A percentile compares a stretch with the other conserved stretches of the same genome.
Evolutionary conservation across 176 grass and related monocot genomes (phyloP).

Genomic region (Areca catechu): DNA sequence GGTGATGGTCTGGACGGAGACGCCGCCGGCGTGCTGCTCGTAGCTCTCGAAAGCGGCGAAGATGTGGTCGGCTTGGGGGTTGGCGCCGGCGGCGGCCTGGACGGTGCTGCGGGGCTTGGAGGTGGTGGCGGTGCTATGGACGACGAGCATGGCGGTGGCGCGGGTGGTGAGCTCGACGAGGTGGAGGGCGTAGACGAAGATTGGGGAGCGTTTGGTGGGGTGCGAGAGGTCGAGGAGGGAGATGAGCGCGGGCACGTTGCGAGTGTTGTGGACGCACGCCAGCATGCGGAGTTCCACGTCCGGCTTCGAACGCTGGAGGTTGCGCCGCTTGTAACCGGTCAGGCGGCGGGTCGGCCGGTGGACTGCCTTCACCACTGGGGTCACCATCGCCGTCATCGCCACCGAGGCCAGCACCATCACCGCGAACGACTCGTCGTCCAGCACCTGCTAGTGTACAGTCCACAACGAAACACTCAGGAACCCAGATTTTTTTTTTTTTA

Average conservation of each 20-base stretch:
- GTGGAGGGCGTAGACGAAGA: conserved; percentile 46
- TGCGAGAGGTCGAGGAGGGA: conserved; percentile 36
- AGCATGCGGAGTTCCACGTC: conserved; percentile 51
- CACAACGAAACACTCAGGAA: not conserved
- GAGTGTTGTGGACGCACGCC: conserved; percentile 41
- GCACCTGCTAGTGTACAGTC: conserved; percentile 14
- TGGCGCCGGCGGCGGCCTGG: conserved; percentile 15
- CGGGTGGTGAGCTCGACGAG: conserved; percentile 64
- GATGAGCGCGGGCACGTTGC: conserved; percentile 41
- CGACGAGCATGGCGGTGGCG: conserved; percentile 39
- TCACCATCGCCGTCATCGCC: conserved; percentile 37
- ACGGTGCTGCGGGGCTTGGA: not conserved
- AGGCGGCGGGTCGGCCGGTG: conserved; percentile 36
- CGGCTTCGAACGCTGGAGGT: conserved; percentile 39
- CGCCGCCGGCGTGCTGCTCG: conserved; percentile 29
- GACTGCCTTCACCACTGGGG: conserved; percentile 22
- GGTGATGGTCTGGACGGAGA: conserved; percentile 25
- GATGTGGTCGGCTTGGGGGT: conserved; percentile 53
- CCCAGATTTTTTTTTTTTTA: too few relatives aligned
- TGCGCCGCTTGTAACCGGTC: conserved; percentile 62
- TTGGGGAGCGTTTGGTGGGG: conserved; percentile 31
- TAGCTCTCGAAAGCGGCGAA: conserved; percentile 50
- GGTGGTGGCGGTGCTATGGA: conserved; percentile 26
- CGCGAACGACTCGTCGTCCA: conserved; percentile 63
- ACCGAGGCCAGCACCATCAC: conserved; percentile 60